Conservation (phyloP, 306 rosid species). For the Neltuma alba region DNA sequence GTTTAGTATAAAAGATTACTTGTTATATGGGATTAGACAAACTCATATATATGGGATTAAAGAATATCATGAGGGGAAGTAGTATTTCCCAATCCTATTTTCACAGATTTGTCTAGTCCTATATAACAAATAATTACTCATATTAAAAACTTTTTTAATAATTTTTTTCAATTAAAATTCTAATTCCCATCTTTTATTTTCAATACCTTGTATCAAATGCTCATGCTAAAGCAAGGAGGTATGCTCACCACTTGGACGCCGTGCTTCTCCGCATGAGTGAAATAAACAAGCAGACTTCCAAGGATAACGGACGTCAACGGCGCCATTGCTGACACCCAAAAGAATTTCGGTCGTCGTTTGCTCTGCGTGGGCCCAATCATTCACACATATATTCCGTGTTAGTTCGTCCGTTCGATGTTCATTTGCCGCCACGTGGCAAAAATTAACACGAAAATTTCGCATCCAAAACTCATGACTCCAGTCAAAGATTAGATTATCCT, state of each 20-base stretch:
- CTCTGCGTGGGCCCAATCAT: conserved; percentile 55
- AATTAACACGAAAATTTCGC: background rate
- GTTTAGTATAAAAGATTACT: no score
- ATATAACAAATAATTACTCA: no score
- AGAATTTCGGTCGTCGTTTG: conserved; percentile 72
- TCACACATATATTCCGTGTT: background rate
- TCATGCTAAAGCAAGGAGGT: no score
- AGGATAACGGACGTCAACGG: conserved; percentile 75
- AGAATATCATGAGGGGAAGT: no score
- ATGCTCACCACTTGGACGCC: conserved; percentile 94
- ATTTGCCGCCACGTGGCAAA: conserved; percentile 34
- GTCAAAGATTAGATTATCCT: background rate
- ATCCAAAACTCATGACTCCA: background rate
- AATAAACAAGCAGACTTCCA: conserved; percentile 80
- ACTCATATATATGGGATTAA: no score
- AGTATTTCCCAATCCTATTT: no score
- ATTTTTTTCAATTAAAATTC: no score
- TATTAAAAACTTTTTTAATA: no score
- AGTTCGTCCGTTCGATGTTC: background rate
- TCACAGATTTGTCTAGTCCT: no score
- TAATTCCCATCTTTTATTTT: no score
- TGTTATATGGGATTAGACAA: no score
- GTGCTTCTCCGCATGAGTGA: conserved; percentile 90
- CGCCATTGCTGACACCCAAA: conserved; percentile 96
- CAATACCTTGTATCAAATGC: no score